Evolutionary conservation across 2,329 filamentous ascomycete genomes (phyloP), one percentile per base, ranked within the genome.

Genomic region (Aspergillus piperis): DNA sequence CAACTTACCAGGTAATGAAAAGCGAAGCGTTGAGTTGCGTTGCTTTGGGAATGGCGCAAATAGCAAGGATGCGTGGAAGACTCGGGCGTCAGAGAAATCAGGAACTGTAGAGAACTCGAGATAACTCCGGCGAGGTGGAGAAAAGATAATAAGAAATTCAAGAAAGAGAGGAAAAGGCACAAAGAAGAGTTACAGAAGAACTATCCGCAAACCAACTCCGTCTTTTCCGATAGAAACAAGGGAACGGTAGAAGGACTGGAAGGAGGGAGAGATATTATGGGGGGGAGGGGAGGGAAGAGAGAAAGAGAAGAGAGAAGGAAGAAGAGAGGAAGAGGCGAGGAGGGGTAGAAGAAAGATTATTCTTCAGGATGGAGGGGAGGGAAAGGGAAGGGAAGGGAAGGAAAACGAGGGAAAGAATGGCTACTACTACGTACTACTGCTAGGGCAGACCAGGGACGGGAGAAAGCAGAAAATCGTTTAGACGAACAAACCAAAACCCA

Each of bases 151-250:
- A 64, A 54, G 52, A 59, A 63, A 59, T 63, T 53, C 61, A 64
- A 60, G 61, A 62, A 57, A 64, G 61, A 67, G 54, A 62, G 62
- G 58, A 65, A 64, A 66, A 62, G 52, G 61, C 57, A 64, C 60
- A 67, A 64, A 62, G 57, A 63, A 64, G 57, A 63, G 61, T 60
- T 58, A 64, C 62, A 66, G 64, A 63, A 66, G 64, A 63, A 67
- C 66, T 66, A 68, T 68, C 64, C 65, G 66, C 67, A 70, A 73
- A 70, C 66, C 61, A 65, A 71, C 69, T 68, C 69, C 69, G 70
- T 67, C 58, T 64, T 67, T 66, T 66, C 70, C 66, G 66, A 70
- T 54, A 67, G 61, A 55, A 68, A 65, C 64, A 68, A 70, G 63
- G 59, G 54, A 69, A 64, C 62, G 62, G 61, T 58, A 54, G 64